These are phyloP conservation scores for Pythium dissimile DNA, from an alignment of 352 stramenopile species.

Conservation along the genomic window DNA sequence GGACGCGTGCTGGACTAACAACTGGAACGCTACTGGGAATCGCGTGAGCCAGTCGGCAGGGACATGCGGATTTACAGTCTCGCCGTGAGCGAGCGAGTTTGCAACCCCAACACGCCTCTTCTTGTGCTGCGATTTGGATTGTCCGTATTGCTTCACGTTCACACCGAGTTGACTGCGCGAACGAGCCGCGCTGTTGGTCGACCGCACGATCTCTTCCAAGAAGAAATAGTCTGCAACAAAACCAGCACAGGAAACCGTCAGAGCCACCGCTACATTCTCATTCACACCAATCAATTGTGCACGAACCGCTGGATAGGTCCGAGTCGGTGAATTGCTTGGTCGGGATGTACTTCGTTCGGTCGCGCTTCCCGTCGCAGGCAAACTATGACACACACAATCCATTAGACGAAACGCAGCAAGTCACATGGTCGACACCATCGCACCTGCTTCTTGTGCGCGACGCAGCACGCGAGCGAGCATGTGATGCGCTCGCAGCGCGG, in stretches of 20 bases:
- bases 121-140: slow-evolving; percentile 14
- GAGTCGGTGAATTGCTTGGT: slow-evolving; percentile 73
- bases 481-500: slow-evolving; percentile 80
- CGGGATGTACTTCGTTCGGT: slow-evolving; percentile 77
- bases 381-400: slow-evolving; percentile 32
- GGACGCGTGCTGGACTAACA: slow-evolving; percentile 61
- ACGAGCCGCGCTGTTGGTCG: slow-evolving; percentile 23
- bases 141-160: slow-evolving; percentile 18
- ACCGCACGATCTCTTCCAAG: slow-evolving; percentile 33
- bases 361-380: slow-evolving; percentile 75
- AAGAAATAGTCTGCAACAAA: slow-evolving; percentile 35
- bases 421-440: neutral
- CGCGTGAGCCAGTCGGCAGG: slow-evolving; percentile 56
- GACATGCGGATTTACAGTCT: slow-evolving; percentile 20
- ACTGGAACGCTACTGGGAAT: slow-evolving; percentile 66
- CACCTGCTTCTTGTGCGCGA: slow-evolving; percentile 79
- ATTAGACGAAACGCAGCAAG: neutral
- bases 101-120: slow-evolving; percentile 7
- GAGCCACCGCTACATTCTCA: too few relatives aligned
- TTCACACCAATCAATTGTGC: neutral
- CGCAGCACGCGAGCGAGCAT: slow-evolving; percentile 74
- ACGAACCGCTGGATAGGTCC: slow-evolving; percentile 67
- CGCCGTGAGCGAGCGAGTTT: slow-evolving; percentile 6
- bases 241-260: neutral
- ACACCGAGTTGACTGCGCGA: slow-evolving; percentile 23